Evolutionary conservation across 2,329 filamentous ascomycete genomes (phyloP), one percentile per base, ranked within the genome.

Genomic region (Capronia epimyces): DNA sequence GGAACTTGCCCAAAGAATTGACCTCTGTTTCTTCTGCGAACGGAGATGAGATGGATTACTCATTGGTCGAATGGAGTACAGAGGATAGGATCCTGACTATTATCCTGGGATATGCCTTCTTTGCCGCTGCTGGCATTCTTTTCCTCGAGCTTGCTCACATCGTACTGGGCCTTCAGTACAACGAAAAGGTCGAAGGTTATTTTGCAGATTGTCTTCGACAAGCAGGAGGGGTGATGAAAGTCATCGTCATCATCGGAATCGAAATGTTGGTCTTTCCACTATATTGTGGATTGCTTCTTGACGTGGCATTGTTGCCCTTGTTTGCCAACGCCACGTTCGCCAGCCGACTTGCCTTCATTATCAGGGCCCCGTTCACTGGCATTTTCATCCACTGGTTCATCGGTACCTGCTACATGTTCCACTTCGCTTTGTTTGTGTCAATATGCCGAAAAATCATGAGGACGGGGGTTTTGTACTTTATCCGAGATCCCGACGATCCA

Each of bases 361-460:
- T 81, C 48, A 77, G 82, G 54, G 89, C 85, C 54, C 93, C 93
- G 0, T 78, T 91, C 59, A 96, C 89, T 0, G 95, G 91, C 12
- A 81, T 94, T 12, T 98, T 98, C 66, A 86, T 97, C 46, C 93
- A 98, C 67, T 98, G 93, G 93, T 98, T 98, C 65, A 85, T 96
- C 50, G 93, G 93, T 43, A 98, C 93, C 2, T 95, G 90, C 57
- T 98, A 98, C 69, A 98, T 98, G 94, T 98, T 98, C 71, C 93
- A 98, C 67, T 98, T 98, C 66, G 93, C 93, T 3, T 79, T 98
- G 2, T 98, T 98, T 66, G 93, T 98, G 15, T 94, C 90, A 50
- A 97, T 98, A 90, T 98, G 93, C 69, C 84, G 93, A 56, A 96
- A 95, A 72, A 95, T 97, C 52, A 87, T 98, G 84, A 84, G 93